These are phyloP conservation scores for Ceratobasidium sp. DNA, from an alignment of 1,284 basidiomycete genomes.

Conservation along the genomic window DNA sequence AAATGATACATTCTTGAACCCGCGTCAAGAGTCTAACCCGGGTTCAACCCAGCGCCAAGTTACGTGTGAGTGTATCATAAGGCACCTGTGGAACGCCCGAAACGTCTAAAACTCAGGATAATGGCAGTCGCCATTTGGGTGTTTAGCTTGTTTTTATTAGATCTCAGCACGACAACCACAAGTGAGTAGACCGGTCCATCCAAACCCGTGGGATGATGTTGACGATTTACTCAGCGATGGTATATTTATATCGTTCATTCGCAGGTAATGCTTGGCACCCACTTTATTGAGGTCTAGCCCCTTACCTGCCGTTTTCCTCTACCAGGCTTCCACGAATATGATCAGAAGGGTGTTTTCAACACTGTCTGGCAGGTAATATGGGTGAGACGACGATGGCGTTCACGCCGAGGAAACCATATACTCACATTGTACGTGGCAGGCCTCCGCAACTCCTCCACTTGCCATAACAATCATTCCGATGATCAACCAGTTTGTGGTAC, in stretches of 20 bases:
- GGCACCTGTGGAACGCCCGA: background rate
- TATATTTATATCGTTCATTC: slow-evolving; percentile 14
- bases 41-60: background rate
- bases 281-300: too few species aligned
- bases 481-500: slow-evolving; percentile 12
- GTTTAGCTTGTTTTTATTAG: slow-evolving; percentile 30
- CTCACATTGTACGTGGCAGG: background rate
- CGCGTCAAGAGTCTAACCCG: background rate
- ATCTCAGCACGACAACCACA: slow-evolving; percentile 24
- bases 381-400: background rate
- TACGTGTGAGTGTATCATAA: background rate
- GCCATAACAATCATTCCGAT: slow-evolving; percentile 11
- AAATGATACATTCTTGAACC: background rate
- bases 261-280: background rate
- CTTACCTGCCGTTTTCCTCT: background rate
- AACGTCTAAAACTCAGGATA: background rate
- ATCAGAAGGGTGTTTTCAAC: slow-evolving; percentile 15
- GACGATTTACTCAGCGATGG: slow-evolving; percentile 15
- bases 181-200: slow-evolving; percentile 2
- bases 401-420: background rate
- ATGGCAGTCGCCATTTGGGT: slow-evolving; percentile 27
- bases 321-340: background rate
- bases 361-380: slow-evolving; percentile 42
- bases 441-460: slow-evolving; percentile 26
- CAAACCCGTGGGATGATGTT: background rate